Conservation (phyloP, 78 protist genomes). For the Paratrimastix pyriformis region DNA sequence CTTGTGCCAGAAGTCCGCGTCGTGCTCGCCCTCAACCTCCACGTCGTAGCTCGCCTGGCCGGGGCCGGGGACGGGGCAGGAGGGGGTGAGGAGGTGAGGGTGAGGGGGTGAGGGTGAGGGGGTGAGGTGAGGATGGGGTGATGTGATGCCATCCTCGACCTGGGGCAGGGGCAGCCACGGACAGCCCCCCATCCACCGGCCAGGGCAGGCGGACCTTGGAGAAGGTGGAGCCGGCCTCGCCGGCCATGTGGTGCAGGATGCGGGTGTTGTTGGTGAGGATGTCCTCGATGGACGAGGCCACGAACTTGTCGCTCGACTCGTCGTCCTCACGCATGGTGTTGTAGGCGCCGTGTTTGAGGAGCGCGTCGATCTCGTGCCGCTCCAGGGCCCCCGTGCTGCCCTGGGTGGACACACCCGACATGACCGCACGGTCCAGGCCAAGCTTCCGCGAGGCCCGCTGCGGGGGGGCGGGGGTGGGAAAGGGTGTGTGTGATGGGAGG, state of each 20-base stretch:
- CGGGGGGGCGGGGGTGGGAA: too few species aligned
- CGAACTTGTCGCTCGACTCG: background rate
- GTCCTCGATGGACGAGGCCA: conserved; percentile 30
- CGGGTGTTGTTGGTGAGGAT: conserved; percentile 9
- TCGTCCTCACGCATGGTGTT: background rate
- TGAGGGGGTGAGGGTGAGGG: too few species aligned
- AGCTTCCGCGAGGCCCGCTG: conserved; percentile 36
- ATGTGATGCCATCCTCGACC: background rate
- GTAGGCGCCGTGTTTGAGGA: conserved; percentile 32
- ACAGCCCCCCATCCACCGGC: background rate
- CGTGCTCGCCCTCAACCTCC: conserved; percentile 8
- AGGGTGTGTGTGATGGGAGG: too few species aligned
- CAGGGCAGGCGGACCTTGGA: conserved; percentile 18
- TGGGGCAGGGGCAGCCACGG: background rate
- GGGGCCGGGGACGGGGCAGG: background rate
- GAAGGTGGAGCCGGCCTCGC: conserved; percentile 10
- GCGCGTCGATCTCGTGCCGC: conserved; percentile 16
- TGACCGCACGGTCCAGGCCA: conserved; percentile 44
- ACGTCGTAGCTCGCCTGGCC: background rate
- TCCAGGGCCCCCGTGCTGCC: conserved; percentile 4
- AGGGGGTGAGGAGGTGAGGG: too few species aligned
- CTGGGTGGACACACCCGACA: conserved; percentile 8
- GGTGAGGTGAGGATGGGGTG: too few species aligned
- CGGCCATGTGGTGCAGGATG: background rate
- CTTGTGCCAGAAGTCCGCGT: conserved; percentile 40